These are phyloP conservation scores for Citrullus colocynthis DNA, from an alignment of 306 rosid species.

Conservation along the genomic window DNA sequence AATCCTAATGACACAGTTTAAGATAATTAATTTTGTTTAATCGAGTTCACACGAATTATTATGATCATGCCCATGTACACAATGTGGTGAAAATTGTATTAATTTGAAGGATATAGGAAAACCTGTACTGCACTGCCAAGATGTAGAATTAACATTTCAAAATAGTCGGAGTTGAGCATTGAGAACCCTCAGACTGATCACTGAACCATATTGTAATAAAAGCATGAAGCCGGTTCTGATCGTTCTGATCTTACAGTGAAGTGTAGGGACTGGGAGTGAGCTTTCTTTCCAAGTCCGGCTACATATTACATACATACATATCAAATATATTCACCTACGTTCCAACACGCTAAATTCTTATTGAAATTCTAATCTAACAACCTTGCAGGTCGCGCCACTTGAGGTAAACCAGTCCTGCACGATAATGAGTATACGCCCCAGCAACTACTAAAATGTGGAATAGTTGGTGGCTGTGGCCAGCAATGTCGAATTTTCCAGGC, in stretches of 20 bases:
- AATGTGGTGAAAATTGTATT: background rate
- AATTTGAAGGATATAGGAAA: background rate
- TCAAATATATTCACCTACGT: background rate
- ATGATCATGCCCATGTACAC: background rate
- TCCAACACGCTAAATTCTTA: background rate
- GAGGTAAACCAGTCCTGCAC: conserved; percentile 84
- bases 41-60: background rate
- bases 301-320: background rate
- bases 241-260: background rate
- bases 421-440: conserved; percentile 86
- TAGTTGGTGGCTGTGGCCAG: conserved; percentile 93
- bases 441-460: conserved; percentile 83
- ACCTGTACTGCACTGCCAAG: background rate
- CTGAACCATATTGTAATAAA: background rate
- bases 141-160: background rate
- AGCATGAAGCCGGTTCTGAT: background rate
- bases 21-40: background rate
- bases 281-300: background rate
- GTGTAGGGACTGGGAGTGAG: background rate
- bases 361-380: conserved; percentile 30
- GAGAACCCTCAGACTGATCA: background rate
- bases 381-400: conserved; percentile 87
- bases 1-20: background rate
- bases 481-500: conserved; percentile 97
- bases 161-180: background rate